Percentiles rank a stretch among this genome's conserved stretches.
Evolutionary conservation across 2,329 filamentous ascomycete genomes (phyloP).

Genomic region (Penicillium sp.): DNA sequence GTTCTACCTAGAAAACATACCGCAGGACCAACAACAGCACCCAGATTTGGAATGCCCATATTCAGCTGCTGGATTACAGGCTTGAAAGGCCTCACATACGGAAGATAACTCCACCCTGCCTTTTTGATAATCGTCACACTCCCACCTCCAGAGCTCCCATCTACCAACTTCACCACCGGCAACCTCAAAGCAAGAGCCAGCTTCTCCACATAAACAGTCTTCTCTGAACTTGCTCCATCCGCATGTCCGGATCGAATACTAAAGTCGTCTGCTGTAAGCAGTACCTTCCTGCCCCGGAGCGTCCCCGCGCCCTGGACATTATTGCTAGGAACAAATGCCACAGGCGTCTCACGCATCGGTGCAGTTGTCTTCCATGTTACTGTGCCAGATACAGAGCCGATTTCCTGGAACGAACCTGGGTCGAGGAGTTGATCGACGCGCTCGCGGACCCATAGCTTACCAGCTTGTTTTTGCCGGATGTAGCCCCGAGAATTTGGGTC

Average conservation of each 20-base stretch:
- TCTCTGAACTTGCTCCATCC: conserved; percentile 59
- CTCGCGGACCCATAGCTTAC: conserved; percentile 67
- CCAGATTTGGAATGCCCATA: conserved; percentile 64
- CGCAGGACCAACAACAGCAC: conserved; percentile 63
- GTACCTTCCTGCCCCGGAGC: conserved; percentile 54
- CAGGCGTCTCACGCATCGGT: conserved; percentile 41
- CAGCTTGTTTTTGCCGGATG: conserved; percentile 62
- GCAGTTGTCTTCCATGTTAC: conserved; percentile 57
- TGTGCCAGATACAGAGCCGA: conserved; percentile 61
- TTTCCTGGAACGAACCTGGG: conserved; percentile 56
- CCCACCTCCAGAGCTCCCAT: conserved; percentile 64
- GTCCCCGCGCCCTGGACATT: conserved; percentile 63
- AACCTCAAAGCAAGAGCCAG: conserved; percentile 58
- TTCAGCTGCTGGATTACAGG: conserved; percentile 61
- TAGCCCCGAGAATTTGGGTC: conserved; percentile 58
- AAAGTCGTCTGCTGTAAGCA: conserved; percentile 67
- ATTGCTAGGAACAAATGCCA: conserved; percentile 59
- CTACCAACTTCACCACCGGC: conserved; percentile 65
- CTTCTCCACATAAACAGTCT: conserved; percentile 65
- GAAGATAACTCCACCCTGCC: conserved; percentile 61
- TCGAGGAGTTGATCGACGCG: conserved; percentile 62
- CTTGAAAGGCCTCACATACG: conserved; percentile 56
- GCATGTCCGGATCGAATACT: conserved; percentile 64
- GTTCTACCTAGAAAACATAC: conserved; percentile 23
- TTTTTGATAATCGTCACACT: conserved; percentile 61